Percentiles rank a stretch among this genome's conserved stretches.
phyloP scores from a whole-genome alignment of 83 land plant species.

The Picea abies region DNA sequence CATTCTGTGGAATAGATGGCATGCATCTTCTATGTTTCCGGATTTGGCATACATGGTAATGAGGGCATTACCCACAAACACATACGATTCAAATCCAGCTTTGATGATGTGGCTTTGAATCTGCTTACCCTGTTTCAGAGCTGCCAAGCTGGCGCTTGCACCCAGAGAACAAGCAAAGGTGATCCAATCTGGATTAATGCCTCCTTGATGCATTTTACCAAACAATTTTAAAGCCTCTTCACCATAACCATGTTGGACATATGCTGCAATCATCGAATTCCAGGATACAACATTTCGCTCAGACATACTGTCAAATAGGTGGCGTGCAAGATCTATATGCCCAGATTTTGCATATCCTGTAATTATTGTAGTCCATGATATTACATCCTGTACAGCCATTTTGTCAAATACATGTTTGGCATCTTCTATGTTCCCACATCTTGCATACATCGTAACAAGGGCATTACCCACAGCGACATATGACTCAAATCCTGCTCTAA shows the following conservation, averaged over 20 bases:
- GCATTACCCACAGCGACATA: slow-evolving; percentile 4
- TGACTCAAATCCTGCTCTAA: slow-evolving; percentile 7
- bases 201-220: background rate
- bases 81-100: background rate
- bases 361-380: slow-evolving; percentile 8
- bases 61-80: slow-evolving; percentile 8
- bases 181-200: background rate
- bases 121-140: slow-evolving; percentile 18
- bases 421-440: background rate
- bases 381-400: background rate
- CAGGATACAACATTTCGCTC: slow-evolving; percentile 16
- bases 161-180: background rate
- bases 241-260: slow-evolving; percentile 4
- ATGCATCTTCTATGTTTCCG: slow-evolving; percentile 4
- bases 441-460: slow-evolving; percentile 12
- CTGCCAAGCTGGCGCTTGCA: slow-evolving; percentile 3
- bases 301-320: background rate
- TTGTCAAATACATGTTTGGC: background rate
- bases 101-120: background rate
- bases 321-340: background rate
- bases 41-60: slow-evolving; percentile 11
- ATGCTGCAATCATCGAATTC: slow-evolving; percentile 21
- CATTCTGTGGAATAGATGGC: background rate
- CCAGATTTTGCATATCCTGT: background rate
- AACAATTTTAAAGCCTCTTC: slow-evolving; percentile 14